These are phyloP conservation scores for Zasmidium citrigriseum DNA, from an alignment of 2,329 filamentous ascomycete genomes.

Conservation along the genomic window DNA sequence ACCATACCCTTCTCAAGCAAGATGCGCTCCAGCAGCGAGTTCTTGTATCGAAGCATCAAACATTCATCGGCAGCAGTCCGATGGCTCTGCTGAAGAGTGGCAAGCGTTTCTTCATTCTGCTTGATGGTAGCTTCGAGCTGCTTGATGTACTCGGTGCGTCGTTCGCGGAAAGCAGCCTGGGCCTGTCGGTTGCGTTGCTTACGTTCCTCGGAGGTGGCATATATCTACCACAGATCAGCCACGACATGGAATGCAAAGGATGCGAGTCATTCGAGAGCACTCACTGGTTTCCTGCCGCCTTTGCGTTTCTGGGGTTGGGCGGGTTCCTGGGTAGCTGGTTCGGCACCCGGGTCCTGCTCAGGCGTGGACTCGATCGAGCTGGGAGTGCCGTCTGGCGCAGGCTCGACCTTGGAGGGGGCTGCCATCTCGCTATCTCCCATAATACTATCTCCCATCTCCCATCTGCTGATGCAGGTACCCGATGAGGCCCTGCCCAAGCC, in stretches of 20 bases:
- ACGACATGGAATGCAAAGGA: conserved; percentile 22
- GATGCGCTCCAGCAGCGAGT: conserved; percentile 92
- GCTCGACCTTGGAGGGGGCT: conserved; percentile 48
- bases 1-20: conserved; percentile 85
- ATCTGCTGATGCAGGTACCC: conserved; percentile 43
- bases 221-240: conserved; percentile 66
- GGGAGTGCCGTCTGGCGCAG: conserved; percentile 46
- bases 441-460: conserved; percentile 50
- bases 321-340: conserved; percentile 42
- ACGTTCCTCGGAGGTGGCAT: conserved; percentile 96
- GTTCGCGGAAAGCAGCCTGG: conserved; percentile 94
- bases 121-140: conserved; percentile 97
- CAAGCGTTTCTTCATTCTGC: conserved; percentile 90
- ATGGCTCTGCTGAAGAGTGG: conserved; percentile 90
- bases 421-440: conserved; percentile 42
- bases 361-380: conserved; percentile 52
- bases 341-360: conserved; percentile 44
- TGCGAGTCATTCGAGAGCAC: conserved; percentile 38
- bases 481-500: conserved; percentile 29
- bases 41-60: conserved; percentile 97
- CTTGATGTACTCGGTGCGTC: conserved; percentile 98
- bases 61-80: conserved; percentile 94
- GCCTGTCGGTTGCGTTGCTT: conserved; percentile 97
- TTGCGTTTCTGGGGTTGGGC: conserved; percentile 78
- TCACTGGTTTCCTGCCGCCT: conserved; percentile 94